Base-by-base conservation (phyloP, 176 grass and related monocot genomes). In the Hordeum marinum region DNA sequence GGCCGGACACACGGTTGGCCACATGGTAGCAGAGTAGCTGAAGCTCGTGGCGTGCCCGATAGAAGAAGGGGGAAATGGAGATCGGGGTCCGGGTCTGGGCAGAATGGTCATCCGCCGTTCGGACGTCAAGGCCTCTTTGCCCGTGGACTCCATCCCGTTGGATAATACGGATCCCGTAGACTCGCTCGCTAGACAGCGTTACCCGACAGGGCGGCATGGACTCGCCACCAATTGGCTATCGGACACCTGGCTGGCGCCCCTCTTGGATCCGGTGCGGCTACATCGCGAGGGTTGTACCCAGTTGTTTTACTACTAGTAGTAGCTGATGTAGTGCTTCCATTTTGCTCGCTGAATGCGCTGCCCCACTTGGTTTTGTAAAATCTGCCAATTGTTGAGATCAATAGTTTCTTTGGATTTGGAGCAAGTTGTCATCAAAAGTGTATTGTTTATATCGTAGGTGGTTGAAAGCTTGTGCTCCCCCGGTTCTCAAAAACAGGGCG, bases 131-230 rank as follows among this genome's bases (percentile, higher is more conserved):
- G 12, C 52, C 45, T 13, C 18, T 58, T 21, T 1, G 13, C 29
- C 9, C 71, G 18, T 18, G 67, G 80, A 64, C 45, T 76, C 78
- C 78, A 36, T 63, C 57, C 70, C 42, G 79, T 71, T 82, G 73
- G 84, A 74, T 87, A 27, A 68, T 39, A 0, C 36, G 41, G 68
- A 83, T 75, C 40, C 84, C n/a, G 50, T 55, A 17, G 17, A 55
- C 50, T 55, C 84, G 36, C 29, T 86, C 72, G 42, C 50, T 27
- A 29, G 55, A 58, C 45, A 46, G 13, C 73, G 77, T 57, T 78
- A 83, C 65, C 54, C 63, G 79, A 48, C 88, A 86, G 9, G 64
- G n/a, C 34, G 25, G 79, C 79, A 65, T 86, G 79, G 83, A 83
- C 64, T 55, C 7, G 52, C 63, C 63, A 0, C 40, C 78, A 5